These are phyloP conservation scores for Aspergillus conjunctus DNA, from an alignment of 495 filamentous ascomycete genomes.

Conservation along the genomic window DNA sequence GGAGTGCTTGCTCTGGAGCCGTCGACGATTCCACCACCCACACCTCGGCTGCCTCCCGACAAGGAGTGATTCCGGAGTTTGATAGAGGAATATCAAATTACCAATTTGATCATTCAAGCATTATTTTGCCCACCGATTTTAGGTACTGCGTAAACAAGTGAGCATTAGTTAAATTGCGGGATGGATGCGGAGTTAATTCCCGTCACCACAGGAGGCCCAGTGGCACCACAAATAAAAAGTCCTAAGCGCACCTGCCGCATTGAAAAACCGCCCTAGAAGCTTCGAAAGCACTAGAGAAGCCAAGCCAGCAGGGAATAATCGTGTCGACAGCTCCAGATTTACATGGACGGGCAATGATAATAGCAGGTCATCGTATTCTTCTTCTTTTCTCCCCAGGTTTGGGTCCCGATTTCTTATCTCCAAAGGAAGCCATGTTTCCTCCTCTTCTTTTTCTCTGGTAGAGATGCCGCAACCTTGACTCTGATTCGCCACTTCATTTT, in stretches of 20 bases:
- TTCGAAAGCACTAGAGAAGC: conserved; percentile 17
- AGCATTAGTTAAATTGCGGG: not conserved
- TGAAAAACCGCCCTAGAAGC: conserved; percentile 17
- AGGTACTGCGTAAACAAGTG: not conserved
- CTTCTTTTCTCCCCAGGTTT: too few relatives aligned
- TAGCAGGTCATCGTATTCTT: too few relatives aligned
- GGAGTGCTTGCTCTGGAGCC: too few relatives aligned
- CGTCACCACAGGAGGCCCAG: not conserved
- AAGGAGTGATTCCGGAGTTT: too few relatives aligned
- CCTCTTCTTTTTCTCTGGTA: not conserved
- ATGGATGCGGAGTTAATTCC: conserved; percentile 4
- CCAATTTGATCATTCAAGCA: too few relatives aligned
- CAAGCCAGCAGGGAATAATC: not conserved
- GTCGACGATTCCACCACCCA: too few relatives aligned
- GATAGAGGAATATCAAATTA: too few relatives aligned
- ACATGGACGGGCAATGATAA: too few relatives aligned
- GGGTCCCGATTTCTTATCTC: too few relatives aligned
- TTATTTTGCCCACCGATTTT: too few relatives aligned
- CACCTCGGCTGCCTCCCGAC: too few relatives aligned
- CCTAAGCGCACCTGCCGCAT: conserved; percentile 25
- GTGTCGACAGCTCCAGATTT: not conserved
- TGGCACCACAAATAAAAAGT: conserved; percentile 14
- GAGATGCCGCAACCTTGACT: not conserved
- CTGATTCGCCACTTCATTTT: conserved; percentile 10
- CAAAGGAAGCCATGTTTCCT: not conserved